Conservation (phyloP, 1,284 basidiomycete genomes). For the Phellopilus nigrolimitatus region DNA sequence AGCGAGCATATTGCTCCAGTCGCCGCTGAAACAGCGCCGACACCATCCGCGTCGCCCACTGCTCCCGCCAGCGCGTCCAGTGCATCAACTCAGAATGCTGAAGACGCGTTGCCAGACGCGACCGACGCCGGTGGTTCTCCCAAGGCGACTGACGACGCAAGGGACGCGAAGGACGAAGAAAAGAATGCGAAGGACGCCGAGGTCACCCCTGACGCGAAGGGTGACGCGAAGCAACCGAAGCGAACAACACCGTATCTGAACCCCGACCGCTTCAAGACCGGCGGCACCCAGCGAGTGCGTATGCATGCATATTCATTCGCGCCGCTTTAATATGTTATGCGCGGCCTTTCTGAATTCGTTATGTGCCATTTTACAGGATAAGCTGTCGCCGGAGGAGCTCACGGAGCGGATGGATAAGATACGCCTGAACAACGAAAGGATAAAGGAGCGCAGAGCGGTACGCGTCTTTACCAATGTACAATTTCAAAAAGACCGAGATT, state of each 20-base stretch:
- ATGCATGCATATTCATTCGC: too few relatives aligned
- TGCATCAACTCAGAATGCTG: neutral
- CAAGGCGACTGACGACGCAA: neutral
- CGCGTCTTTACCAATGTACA: constrained; percentile 24
- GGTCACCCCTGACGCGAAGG: neutral
- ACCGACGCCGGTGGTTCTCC: neutral
- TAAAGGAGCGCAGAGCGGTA: constrained; percentile 69
- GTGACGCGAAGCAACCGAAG: constrained; percentile 28
- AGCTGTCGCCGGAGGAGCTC: constrained; percentile 67
- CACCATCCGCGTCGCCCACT: neutral
- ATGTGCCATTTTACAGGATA: constrained; percentile 59
- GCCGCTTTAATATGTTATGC: too few relatives aligned
- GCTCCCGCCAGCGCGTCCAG: neutral
- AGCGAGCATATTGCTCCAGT: neutral
- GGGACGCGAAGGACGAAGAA: constrained; percentile 18
- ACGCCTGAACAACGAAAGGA: constrained; percentile 74
- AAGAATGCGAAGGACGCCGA: constrained; percentile 1
- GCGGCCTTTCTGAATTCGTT: too few relatives aligned
- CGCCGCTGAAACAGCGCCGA: neutral
- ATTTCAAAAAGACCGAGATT: too few relatives aligned
- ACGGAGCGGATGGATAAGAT: constrained; percentile 69
- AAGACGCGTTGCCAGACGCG: neutral
- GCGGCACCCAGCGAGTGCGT: constrained; percentile 64
- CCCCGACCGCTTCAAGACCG: constrained; percentile 72
- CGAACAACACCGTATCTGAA: constrained; percentile 57